Percentiles rank a stretch among this genome's conserved stretches.
phyloP scores from a whole-genome alignment of 148 eudicot genomes.

The Selenicereus undatus region DNA sequence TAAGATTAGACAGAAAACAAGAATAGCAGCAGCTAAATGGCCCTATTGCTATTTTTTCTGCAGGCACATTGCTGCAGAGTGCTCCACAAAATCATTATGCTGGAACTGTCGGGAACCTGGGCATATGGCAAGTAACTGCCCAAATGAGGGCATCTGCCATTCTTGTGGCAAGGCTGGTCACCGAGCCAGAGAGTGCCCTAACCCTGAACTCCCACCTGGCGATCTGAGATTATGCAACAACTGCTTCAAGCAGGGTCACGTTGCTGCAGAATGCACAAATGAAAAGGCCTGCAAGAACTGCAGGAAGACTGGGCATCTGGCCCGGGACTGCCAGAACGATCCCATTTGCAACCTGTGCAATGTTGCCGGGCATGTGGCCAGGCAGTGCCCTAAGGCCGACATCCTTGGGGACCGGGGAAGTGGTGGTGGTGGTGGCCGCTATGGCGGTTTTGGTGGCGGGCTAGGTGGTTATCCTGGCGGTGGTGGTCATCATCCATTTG shows the following conservation, averaged over 20 bases:
- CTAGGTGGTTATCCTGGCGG: constrained; percentile 6
- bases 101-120: constrained; percentile 97
- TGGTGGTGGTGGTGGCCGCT: constrained; percentile 6
- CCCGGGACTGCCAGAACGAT: constrained; percentile 65
- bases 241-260: constrained; percentile 94
- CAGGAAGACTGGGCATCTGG: constrained; percentile 82
- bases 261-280: constrained; percentile 80
- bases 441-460: constrained; percentile 14
- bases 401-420: constrained; percentile 43
- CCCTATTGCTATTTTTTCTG: neutral
- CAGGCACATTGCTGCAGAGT: constrained; percentile 96
- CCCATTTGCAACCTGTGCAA: constrained; percentile 91
- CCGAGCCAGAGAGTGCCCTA: constrained; percentile 59
- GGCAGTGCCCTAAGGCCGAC: constrained; percentile 65
- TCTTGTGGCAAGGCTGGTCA: constrained; percentile 97
- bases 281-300: constrained; percentile 98
- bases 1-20: neutral
- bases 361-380: constrained; percentile 71
- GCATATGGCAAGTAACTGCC: constrained; percentile 82
- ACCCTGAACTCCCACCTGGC: constrained; percentile 78
- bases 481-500: neutral
- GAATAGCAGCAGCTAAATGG: neutral
- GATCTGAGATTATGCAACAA: constrained; percentile 92
- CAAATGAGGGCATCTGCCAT: constrained; percentile 95
- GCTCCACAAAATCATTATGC: constrained; percentile 82